Percentiles rank a stretch among this genome's conserved stretches.
These are phyloP conservation scores for Paramyrothecium sp. DNA, from an alignment of 2,329 filamentous ascomycete genomes.

Conservation along the genomic window DNA sequence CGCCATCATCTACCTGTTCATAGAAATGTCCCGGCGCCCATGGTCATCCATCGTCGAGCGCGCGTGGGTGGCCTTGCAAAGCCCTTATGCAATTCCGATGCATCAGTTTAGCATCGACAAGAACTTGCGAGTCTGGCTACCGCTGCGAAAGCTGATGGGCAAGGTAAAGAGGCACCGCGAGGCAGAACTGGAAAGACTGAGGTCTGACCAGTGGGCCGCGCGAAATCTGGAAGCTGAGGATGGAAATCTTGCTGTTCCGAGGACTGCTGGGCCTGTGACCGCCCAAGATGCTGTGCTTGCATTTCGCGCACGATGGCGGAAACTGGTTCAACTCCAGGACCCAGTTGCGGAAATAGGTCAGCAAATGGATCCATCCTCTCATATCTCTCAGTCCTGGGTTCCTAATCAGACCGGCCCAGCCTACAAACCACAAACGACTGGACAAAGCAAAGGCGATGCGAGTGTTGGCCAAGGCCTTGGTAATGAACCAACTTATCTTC, in stretches of 20 bases:
- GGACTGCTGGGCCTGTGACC: conserved; percentile 25
- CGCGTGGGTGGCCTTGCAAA: conserved; percentile 47
- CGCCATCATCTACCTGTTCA: conserved; percentile 53
- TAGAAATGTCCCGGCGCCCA: conserved; percentile 45
- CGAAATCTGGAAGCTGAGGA: conserved; percentile 27
- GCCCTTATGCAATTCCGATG: conserved; percentile 33
- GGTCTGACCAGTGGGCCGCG: conserved; percentile 19
- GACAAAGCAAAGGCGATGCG: not conserved
- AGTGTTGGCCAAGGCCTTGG: not conserved
- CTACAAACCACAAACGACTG: not conserved
- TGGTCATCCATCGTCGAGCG: conserved; percentile 46
- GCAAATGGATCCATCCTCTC: not conserved
- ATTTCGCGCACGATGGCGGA: conserved; percentile 29
- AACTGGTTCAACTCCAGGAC: conserved; percentile 14
- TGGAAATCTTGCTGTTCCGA: conserved; percentile 18
- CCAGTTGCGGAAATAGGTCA: not conserved
- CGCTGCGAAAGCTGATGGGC: conserved; percentile 35
- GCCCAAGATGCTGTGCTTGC: conserved; percentile 14
- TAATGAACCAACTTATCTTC: not conserved
- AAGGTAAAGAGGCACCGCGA: conserved; percentile 35
- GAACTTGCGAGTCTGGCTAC: conserved; percentile 36
- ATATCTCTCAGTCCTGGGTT: not conserved
- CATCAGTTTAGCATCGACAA: conserved; percentile 19
- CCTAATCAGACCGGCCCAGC: not conserved
- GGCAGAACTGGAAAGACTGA: conserved; percentile 31